Base-by-base conservation (phyloP, 805 yeast species). In the Candida ulmi region DNA sequence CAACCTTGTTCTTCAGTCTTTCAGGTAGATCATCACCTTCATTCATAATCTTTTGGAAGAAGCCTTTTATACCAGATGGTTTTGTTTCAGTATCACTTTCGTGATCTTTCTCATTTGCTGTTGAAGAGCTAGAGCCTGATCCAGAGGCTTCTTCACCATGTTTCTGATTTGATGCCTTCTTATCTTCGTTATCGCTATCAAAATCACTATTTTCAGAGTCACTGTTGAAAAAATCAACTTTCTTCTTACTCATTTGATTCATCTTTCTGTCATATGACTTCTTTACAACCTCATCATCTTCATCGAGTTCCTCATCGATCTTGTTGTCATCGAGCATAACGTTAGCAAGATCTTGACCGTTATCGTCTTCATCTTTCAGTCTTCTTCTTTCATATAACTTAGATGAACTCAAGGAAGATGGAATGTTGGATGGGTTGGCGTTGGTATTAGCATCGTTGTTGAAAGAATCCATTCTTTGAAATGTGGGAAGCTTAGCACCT, bases 341-440 rank as follows among this genome's bases (percentile, higher is more conserved):
- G 18, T 38, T 40, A 9, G 37, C 18, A n/a, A 33, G n/a, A 26
- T 34, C 48, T 24, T 44, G 19, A 8, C 11, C n/a, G n/a, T 26
- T 12, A 21, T 44, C 17, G n/a, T 42, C 42, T 11, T 45, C 38
- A 32, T 47, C 50, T 12, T 42, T 43, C 41, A 44, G 46, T 36
- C 53, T 45, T 21, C 43, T 37, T 33, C 60, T 40, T 21, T 50
- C 52, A 24, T 39, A 52, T 21, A 54, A 44, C 37, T 40, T 51
- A 2, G 60, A 51, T 0, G 49, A 40, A 1, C 43, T 36, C 8
- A 46, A 26, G 16, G 46, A 39, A 17, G 31, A 8, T 15, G 17
- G n/a, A 15, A 28, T n/a, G 17, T 34, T 33, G 5, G 51, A 17
- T 11, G 43, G 33, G 11, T 30, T 30, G 8, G 34, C 13, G 5